A percentile compares a stretch with the other conserved stretches of the same genome.
Conservation (phyloP, 306 rosid genomes). For the Pachyrhizus erosus region DNA sequence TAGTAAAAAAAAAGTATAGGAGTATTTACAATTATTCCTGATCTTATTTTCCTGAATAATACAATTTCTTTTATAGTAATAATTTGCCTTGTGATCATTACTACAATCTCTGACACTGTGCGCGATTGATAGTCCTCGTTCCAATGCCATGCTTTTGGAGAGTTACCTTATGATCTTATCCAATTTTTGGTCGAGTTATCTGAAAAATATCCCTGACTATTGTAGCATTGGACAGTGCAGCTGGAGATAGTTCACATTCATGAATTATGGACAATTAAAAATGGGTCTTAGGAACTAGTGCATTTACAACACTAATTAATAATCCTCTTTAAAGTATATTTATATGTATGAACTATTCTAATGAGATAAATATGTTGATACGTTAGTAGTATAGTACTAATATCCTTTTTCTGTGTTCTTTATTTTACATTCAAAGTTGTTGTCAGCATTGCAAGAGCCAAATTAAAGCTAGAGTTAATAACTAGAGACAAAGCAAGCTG, state of each 20-base stretch:
- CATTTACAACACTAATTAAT: neutral
- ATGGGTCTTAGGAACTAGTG: no score
- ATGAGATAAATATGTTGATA: neutral
- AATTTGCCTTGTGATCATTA: neutral
- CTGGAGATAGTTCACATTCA: neutral
- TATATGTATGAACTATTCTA: neutral
- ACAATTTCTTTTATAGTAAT: neutral
- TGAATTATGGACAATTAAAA: neutral
- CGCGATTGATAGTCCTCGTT: neutral
- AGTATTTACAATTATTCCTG: neutral
- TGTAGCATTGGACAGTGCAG: neutral
- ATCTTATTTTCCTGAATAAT: slow-evolving; percentile 1
- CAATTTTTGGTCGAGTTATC: slow-evolving; percentile 6
- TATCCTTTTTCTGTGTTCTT: neutral
- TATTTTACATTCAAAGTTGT: neutral
- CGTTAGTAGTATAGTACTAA: no score
- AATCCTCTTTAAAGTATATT: neutral
- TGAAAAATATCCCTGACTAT: neutral
- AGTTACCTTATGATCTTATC: neutral
- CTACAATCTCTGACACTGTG: neutral
- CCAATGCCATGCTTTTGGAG: neutral
- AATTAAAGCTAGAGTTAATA: neutral
- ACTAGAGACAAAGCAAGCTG: neutral
- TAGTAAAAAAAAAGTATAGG: neutral
- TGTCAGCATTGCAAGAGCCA: slow-evolving; percentile 10